A percentile compares a stretch with the other conserved stretches of the same genome.
These are phyloP conservation scores for Globisporangium canariense DNA, from an alignment of 352 stramenopile species.

Conservation along the genomic window DNA sequence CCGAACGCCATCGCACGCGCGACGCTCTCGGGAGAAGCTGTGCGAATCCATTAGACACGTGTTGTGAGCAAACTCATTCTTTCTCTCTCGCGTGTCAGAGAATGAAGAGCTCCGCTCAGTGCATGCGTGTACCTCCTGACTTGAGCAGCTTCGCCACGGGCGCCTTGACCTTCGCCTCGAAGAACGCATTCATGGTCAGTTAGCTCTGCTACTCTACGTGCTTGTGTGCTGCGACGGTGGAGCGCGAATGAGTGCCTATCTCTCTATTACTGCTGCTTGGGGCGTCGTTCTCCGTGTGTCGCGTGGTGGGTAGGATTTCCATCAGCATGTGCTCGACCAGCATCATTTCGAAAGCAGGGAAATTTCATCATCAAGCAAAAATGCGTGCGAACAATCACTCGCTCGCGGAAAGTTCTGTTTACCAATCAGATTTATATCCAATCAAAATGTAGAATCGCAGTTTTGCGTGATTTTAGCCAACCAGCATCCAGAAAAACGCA, in stretches of 20 bases:
- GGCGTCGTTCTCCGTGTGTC: neutral
- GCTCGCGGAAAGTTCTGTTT: neutral
- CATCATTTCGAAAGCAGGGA: neutral
- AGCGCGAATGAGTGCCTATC: neutral
- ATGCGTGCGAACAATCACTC: too few species aligned
- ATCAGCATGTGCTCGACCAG: neutral
- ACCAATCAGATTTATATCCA: neutral
- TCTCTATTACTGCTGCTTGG: neutral
- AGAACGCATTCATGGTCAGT: constrained; percentile 18
- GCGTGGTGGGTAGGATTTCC: neutral
- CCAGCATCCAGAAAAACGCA: neutral
- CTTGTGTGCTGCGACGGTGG: neutral
- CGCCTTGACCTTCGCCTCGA: constrained; percentile 70
- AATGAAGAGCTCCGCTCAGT: neutral
- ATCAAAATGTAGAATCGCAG: neutral
- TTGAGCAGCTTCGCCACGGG: constrained; percentile 35
- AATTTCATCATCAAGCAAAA: neutral
- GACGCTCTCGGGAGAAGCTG: constrained; percentile 71
- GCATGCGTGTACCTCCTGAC: neutral
- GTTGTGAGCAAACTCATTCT: neutral
- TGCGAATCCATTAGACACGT: neutral
- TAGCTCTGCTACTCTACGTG: neutral
- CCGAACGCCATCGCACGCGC: constrained; percentile 78
- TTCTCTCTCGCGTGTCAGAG: neutral
- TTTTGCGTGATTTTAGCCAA: neutral